Evolutionary conservation across 1,284 basidiomycete genomes (phyloP).

Genomic region (Leucoagaricus sp.): DNA sequence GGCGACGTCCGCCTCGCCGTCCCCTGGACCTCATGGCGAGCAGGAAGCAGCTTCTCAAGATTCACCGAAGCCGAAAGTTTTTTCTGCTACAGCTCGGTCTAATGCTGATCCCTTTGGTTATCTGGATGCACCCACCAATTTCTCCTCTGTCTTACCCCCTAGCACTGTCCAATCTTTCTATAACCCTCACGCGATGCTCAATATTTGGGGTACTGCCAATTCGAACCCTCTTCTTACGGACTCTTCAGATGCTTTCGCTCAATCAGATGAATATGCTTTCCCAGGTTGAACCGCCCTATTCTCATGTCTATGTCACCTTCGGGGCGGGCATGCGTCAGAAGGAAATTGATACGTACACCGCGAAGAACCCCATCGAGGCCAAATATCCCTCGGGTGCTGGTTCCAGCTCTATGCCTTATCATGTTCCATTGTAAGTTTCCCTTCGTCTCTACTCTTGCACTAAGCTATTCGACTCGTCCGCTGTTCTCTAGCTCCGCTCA

Average conservation of each 20-base stretch:
- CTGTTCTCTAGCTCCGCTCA: slow-evolving; percentile 59
- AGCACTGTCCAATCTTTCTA: slow-evolving; percentile 32
- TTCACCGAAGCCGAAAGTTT: not conserved
- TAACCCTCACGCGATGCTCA: slow-evolving; percentile 31
- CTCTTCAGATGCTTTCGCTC: slow-evolving; percentile 24
- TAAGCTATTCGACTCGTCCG: slow-evolving; percentile 1
- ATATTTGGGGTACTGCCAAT: slow-evolving; percentile 33
- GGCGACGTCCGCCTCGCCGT: slow-evolving; percentile 13
- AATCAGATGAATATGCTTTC: slow-evolving; percentile 39
- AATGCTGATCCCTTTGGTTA: slow-evolving; percentile 56
- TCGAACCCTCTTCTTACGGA: slow-evolving; percentile 34
- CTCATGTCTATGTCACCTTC: slow-evolving; percentile 78
- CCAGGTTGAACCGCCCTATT: slow-evolving; percentile 57
- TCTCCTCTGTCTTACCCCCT: slow-evolving; percentile 25
- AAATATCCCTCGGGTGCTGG: slow-evolving; percentile 46
- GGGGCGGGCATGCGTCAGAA: slow-evolving; percentile 83
- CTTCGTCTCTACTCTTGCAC: not conserved
- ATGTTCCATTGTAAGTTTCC: slow-evolving; percentile 73
- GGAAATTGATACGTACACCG: slow-evolving; percentile 77
- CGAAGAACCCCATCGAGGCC: slow-evolving; percentile 67
- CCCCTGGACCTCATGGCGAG: slow-evolving; percentile 3
- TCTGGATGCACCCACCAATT: slow-evolving; percentile 38
- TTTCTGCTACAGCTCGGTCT: not conserved
- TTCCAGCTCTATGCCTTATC: slow-evolving; percentile 69
- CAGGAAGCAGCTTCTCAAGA: not conserved